Conservation (phyloP, 805 yeast genomes). For the Saccharomycopsis synnaedendra region DNA sequence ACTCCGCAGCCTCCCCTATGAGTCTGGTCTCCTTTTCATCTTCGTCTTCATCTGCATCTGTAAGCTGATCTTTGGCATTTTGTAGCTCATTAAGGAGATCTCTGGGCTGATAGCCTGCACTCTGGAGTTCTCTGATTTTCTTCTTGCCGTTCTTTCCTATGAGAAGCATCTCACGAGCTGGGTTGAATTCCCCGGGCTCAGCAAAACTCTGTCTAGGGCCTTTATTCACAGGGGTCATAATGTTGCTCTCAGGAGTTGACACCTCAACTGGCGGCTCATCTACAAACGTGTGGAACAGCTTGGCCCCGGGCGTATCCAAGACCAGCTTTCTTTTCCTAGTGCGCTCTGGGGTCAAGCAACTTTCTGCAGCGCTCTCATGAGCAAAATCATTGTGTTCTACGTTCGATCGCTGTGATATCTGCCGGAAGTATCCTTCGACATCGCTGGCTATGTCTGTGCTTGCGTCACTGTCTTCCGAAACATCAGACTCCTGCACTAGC, state of each 20-base stretch:
- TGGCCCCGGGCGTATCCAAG: no score
- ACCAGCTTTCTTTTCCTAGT: no score
- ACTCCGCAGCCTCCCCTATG: slow-evolving; percentile 7
- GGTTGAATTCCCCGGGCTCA: no score
- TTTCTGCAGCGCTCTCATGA: background rate
- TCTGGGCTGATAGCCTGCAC: slow-evolving; percentile 4
- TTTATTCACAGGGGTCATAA: no score
- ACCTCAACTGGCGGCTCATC: no score
- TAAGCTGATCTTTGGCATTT: background rate
- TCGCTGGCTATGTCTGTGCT: slow-evolving; percentile 13
- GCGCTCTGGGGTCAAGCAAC: slow-evolving; percentile 12
- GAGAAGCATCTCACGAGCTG: slow-evolving; percentile 4
- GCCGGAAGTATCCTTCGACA: slow-evolving; percentile 8
- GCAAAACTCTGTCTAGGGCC: no score
- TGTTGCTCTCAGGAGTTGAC: no score
- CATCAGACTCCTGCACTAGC: background rate
- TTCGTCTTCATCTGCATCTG: slow-evolving; percentile 1
- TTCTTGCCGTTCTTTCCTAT: slow-evolving; percentile 6
- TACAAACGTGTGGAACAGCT: no score
- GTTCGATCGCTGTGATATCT: background rate
- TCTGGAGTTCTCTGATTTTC: slow-evolving; percentile 1
- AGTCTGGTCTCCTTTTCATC: slow-evolving; percentile 4
- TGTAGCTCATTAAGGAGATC: background rate
- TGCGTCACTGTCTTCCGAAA: slow-evolving; percentile 8
- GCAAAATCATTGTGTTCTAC: background rate